Evolutionary conservation across 129 eudicot genomes (phyloP), one percentile per base, ranked within the genome.

Genomic region (Tagetes erecta): DNA sequence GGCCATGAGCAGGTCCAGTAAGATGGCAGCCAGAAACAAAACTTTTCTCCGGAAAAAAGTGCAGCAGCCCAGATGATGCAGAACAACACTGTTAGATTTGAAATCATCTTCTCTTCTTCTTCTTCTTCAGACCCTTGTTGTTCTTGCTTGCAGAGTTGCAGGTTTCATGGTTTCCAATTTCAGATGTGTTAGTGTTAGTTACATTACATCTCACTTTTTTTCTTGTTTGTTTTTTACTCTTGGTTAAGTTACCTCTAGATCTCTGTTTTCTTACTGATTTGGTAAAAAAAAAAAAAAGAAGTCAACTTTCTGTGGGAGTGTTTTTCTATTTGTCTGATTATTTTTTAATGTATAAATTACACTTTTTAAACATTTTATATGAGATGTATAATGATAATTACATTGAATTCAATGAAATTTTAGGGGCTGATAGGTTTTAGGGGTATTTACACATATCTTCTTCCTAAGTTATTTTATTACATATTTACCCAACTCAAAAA

Each of bases 41-140:
- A 85, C 87, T 89, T 83, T 84, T 95, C 99, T n/a, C 99, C 99
- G 70, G 82, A 95, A 58, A 95, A 87, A 59, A 95, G 71, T 30
- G 74, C 87, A n/a, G 70, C 35, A 13, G 91, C 91, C 99, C 99
- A 95, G 0, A 86, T 2, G 14, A 87, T 6, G 78, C 89, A 82
- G 58, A 95, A 71, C 8, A 83, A 81, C 69, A 86, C 80, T n/a
- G 96, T 84, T 67, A 86, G 67, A 68, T 82, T 90, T 85, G 87
- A 87, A 80, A 81, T 80, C 83, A 73, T 74, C 27, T 30, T 72
- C 70, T 39, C 41, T n/a, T 20, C 74, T 39, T 20, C 27, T 20
- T 20, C 27, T 20, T 52, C 47, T 10, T 39, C 49, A 64, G 50
- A 47, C 4, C 8, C 31, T 57, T 27, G 30, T 11, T 62, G 2